Percentiles rank a stretch among this genome's conserved stretches.
Conservation (phyloP, 805 yeast species). For the Suhomyces pyralidae region DNA sequence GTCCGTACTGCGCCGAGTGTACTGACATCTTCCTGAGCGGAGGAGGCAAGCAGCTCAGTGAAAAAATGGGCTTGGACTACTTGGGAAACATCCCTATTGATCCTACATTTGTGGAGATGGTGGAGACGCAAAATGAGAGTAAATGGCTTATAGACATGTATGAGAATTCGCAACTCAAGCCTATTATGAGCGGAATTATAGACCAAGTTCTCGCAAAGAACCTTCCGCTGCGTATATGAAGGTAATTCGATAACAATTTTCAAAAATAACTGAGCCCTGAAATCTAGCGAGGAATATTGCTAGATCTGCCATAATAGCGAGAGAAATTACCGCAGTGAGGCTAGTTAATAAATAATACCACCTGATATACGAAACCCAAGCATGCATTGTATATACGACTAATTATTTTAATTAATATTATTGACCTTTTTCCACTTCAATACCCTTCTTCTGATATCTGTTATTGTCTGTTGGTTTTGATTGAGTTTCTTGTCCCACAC, state of each 20-base stretch:
- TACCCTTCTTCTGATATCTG: constrained; percentile 74
- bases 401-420: constrained; percentile 17
- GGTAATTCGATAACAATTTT: too few species aligned
- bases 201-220: constrained; percentile 32
- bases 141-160: constrained; percentile 32
- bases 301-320: too few species aligned
- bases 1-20: constrained; percentile 91
- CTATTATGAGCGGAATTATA: constrained; percentile 34
- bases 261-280: too few species aligned
- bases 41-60: constrained; percentile 79
- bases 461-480: constrained; percentile 77
- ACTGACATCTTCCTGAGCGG: constrained; percentile 91
- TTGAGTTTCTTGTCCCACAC: constrained; percentile 87
- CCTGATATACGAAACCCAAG: not conserved
- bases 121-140: constrained; percentile 58
- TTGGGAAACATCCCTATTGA: constrained; percentile 92
- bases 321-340: too few species aligned
- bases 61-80: constrained; percentile 57
- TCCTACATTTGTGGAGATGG: constrained; percentile 81
- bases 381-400: not conserved
- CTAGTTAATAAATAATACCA: too few species aligned
- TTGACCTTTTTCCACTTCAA: constrained; percentile 61
- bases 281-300: too few species aligned
- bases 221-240: constrained; percentile 18
- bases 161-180: constrained; percentile 33